Base-by-base conservation (phyloP, 768 basidiomycete species). In the Russula sp. region DNA sequence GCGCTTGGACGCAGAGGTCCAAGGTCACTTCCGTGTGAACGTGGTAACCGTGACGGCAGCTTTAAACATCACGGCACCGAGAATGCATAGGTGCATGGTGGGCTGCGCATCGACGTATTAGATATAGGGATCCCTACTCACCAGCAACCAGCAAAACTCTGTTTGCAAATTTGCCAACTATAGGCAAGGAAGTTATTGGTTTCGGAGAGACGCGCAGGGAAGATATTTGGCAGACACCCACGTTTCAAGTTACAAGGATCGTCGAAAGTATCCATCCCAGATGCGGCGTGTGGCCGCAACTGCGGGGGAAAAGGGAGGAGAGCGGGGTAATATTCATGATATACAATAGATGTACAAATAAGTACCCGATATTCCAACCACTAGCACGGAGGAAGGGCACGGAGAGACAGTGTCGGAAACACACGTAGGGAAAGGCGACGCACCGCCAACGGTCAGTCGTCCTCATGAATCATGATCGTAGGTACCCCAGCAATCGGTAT, bases 381-480 rank as follows among this genome's bases (percentile, higher is more conserved):
- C 10, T 34, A 56, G 42, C 31, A 22, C 42, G n/a, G 31, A 5
- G 18, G 32, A 56, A 40, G 39, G 32, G 11, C 47, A 27, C 27
- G 18, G 62, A 40, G n/a, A 44, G 11, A 31, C 45, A 22, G 55
- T 16, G 13, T 18, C 13, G 52, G n/a, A 31, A 42, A 22, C 48
- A 18, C 45, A 27, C 49, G 22, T 37, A 7, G 31, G n/a, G 37
- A 49, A 49, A 40, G 11, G 53, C 5, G 39, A 59, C 57, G 59
- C 59, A 61, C 27, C 13, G 10, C 31, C 61, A 61, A 44, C 44
- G 16, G 14, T 72, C 67, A 82, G 56, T 82, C 79, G 58, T 83
- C 82, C 62, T 84, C 82, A 63, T 83, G 79, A 56, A 84, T 80
- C 2, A 66, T 71, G 60, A 84, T 79, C 50, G 71, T 76, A 32